Evolutionary conservation across 768 basidiomycete species (phyloP), one percentile per base, ranked within the genome.

Genomic region (Auriscalpium orientale): DNA sequence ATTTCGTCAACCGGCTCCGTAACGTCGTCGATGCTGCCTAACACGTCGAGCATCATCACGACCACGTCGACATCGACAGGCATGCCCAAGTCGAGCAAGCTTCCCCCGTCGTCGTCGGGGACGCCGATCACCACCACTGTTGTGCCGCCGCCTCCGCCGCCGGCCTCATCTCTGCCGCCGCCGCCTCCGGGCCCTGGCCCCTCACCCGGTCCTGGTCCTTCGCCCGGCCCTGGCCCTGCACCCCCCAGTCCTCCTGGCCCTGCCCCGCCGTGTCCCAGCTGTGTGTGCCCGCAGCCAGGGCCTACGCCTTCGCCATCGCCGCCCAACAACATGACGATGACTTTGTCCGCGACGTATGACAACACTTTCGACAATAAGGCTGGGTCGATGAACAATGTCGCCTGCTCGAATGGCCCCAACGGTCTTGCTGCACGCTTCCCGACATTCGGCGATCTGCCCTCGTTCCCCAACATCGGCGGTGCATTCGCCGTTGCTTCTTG

Each of bases 401-500:
- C 75, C 46, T 83, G 82, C 70, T 80, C 79, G 1, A 70, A 79
- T 59, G 83, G 83, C 8, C 56, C 67, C 21, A 70, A 82, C 54
- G 83, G 83, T 13, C 70, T 86, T 20, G 36, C 74, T 12, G 72
- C 74, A 3, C 68, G 64, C 22, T 84, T 72, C 68, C 73, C 68
- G 4, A 82, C 76, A 38, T 79, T 84, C 51, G 73, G 71, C 13
- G 68, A 71, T 38, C 66, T 87, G 33, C 83, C 84, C 2, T 69
- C 68, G 47, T 87, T 83, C 72, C 83, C 84, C 1, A 65, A 72
- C 66, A 81, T 87, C 62, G 83, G 82, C 34, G 84, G 79, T 1
- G 79, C 74, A 1, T 70, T 73, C 15, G 80, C 75, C 38, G 71
- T 86, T 55, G 67, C 66, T 7, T 77, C 75, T 28, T 85, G 70